Evolutionary conservation across 73 alveolate species (phyloP).

Genomic region (Diophrys appendiculata): DNA sequence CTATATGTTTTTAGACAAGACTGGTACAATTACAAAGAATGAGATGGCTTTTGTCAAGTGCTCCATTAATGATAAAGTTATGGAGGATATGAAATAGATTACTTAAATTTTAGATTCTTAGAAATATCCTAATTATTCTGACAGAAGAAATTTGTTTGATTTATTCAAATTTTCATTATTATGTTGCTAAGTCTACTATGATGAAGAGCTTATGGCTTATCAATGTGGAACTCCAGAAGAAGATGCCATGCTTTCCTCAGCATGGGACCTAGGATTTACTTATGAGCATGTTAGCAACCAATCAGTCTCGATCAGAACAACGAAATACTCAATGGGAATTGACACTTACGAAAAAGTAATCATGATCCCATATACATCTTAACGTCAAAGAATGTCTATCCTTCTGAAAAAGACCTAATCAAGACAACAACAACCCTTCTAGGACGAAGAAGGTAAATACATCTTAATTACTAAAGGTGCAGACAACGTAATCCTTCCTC

Average conservation of each 20-base stretch:
- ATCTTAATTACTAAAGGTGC: constrained; percentile 68
- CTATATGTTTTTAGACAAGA: constrained; percentile 93
- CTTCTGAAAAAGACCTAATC: too few relatives aligned
- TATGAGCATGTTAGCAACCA: too few relatives aligned
- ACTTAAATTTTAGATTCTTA: background rate
- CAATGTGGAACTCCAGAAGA: too few relatives aligned
- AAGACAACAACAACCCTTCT: too few relatives aligned
- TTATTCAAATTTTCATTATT: background rate
- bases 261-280: too few relatives aligned
- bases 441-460: constrained; percentile 8
- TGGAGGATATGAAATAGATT: background rate
- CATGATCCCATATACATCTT: too few relatives aligned
- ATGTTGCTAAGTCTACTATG: background rate
- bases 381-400: too few relatives aligned
- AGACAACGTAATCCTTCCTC: constrained; percentile 65
- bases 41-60: constrained; percentile 58
- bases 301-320: too few relatives aligned
- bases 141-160: background rate
- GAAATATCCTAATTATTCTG: background rate
- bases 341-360: too few relatives aligned
- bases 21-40: constrained; percentile 96
- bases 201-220: too few relatives aligned
- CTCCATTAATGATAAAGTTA: constrained; percentile 27
- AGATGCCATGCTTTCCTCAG: too few relatives aligned
- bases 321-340: too few relatives aligned